Conservation (phyloP, 2,329 filamentous ascomycete genomes). For the Periconia macrospinosa region DNA sequence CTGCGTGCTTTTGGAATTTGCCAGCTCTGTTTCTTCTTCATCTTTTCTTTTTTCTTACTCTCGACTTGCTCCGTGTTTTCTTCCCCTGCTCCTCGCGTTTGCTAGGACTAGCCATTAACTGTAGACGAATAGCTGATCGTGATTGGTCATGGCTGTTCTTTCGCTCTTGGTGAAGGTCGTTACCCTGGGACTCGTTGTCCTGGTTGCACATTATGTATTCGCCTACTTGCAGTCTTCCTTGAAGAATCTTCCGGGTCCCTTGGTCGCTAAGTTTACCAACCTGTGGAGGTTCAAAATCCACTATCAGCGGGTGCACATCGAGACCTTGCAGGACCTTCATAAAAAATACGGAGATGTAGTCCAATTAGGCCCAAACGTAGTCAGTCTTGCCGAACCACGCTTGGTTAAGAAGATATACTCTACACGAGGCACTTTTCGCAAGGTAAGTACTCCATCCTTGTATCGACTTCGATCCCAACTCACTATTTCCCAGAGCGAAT, state of each 20-base stretch:
- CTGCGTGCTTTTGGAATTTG: background rate
- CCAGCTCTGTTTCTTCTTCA: background rate
- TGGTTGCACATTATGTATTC: constrained; percentile 21
- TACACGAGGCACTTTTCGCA: constrained; percentile 34
- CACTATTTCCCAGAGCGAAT: constrained; percentile 24
- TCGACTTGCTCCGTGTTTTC: background rate
- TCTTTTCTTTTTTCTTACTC: background rate
- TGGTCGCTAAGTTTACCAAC: constrained; percentile 36
- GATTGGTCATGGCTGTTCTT: constrained; percentile 13
- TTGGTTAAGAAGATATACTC: constrained; percentile 39
- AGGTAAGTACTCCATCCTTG: constrained; percentile 14
- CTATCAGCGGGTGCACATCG: constrained; percentile 31
- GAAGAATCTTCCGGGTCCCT: constrained; percentile 35
- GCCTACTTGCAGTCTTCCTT: constrained; percentile 32
- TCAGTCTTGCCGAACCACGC: constrained; percentile 30
- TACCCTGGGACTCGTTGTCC: constrained; percentile 15
- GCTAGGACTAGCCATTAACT: background rate
- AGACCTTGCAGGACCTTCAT: constrained; percentile 33
- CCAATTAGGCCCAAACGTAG: constrained; percentile 31
- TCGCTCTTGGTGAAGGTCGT: constrained; percentile 16
- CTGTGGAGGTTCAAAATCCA: constrained; percentile 34
- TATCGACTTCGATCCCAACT: background rate
- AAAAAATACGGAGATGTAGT: constrained; percentile 32
- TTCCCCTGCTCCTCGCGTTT: too few relatives aligned
- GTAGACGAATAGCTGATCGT: constrained; percentile 6